These are phyloP conservation scores for Solanum phureja DNA, from an alignment of 257 asterid species.

Conservation along the genomic window DNA sequence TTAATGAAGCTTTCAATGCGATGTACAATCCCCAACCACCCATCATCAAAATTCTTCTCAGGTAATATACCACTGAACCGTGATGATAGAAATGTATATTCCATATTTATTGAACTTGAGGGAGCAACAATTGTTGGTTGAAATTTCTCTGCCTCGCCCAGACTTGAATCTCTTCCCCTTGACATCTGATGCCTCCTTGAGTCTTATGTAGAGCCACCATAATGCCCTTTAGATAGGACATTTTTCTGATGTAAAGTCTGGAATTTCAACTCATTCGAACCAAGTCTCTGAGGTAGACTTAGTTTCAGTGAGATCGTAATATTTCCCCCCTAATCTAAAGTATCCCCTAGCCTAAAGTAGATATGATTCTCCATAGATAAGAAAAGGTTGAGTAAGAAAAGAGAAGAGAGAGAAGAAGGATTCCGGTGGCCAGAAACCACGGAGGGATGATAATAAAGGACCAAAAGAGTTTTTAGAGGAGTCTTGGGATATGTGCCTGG, in stretches of 20 bases:
- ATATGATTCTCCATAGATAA: background rate
- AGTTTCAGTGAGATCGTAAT: background rate
- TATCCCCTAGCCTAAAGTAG: background rate
- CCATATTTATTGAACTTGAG: background rate
- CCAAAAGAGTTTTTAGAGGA: background rate
- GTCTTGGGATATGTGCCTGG: background rate
- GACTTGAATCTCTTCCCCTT: background rate
- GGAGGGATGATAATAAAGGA: background rate
- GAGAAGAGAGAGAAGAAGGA: background rate
- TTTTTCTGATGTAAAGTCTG: background rate
- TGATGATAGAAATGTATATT: background rate
- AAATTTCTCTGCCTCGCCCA: background rate
- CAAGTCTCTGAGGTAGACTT: background rate
- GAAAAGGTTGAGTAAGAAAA: background rate
- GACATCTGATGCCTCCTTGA: background rate
- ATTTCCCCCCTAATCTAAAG: background rate
- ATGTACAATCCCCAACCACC: background rate
- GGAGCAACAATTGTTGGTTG: background rate
- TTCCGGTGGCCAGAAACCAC: background rate
- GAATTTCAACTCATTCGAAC: background rate
- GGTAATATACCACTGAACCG: background rate
- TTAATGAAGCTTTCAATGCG: background rate
- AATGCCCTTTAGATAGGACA: background rate
- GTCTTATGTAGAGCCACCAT: background rate
- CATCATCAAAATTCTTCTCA: background rate